A percentile compares a stretch with the other conserved stretches of the same genome.
Conservation (phyloP, 2,329 filamentous ascomycete genomes). For the Bipolaris cookei region DNA sequence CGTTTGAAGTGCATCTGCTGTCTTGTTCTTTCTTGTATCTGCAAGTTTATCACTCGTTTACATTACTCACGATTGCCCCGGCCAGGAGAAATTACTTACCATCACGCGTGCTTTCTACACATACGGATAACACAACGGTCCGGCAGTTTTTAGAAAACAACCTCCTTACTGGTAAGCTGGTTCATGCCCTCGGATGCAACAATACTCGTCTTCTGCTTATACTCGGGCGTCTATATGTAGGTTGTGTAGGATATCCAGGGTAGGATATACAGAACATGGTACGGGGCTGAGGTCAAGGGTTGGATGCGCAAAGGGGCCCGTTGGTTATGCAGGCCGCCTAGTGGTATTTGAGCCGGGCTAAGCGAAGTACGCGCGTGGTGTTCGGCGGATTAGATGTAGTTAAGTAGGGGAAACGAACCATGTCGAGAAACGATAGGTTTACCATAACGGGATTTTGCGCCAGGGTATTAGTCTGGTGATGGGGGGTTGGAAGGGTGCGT, state of each 20-base stretch:
- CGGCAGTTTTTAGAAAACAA: constrained; percentile 39
- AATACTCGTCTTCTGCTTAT: constrained; percentile 37
- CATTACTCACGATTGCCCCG: too few species aligned
- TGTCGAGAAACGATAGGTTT: constrained; percentile 45
- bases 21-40: too few species aligned
- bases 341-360: constrained; percentile 41
- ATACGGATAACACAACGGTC: constrained; percentile 45
- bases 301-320: constrained; percentile 58
- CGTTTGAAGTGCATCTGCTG: not conserved
- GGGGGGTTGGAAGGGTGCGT: constrained; percentile 37
- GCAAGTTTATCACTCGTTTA: too few species aligned
- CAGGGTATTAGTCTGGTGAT: constrained; percentile 35
- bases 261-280: constrained; percentile 38
- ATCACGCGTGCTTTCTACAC: constrained; percentile 24
- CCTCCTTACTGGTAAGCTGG: constrained; percentile 32
- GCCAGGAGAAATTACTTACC: too few species aligned
- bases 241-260: constrained; percentile 41
- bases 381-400: constrained; percentile 7
- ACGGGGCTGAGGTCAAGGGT: constrained; percentile 58
- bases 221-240: constrained; percentile 38
- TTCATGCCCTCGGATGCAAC: constrained; percentile 31
- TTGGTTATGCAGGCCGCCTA: constrained; percentile 59
- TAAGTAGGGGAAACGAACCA: constrained; percentile 8
- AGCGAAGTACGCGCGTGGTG: constrained; percentile 22
- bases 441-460: constrained; percentile 43